Base-by-base conservation (phyloP, 805 yeast species). In the Hagleromyces aurorensis region DNA sequence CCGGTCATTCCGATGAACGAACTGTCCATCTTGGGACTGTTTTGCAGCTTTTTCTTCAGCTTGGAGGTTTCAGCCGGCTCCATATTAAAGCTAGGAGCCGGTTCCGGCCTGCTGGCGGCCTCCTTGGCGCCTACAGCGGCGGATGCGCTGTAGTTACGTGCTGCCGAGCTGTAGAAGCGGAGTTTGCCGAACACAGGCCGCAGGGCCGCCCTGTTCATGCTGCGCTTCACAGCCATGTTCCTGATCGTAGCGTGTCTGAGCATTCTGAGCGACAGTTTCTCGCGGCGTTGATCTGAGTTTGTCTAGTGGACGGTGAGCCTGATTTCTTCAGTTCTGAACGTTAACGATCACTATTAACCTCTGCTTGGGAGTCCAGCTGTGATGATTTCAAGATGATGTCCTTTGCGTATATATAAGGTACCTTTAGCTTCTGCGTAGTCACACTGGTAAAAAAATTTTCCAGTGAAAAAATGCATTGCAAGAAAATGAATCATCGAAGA, bases 1-100 rank as follows among this genome's bases (percentile, higher is more conserved):
- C 98, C 98, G n/a, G 95, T 79, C 47, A 86, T 70, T 11, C 98
- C 98, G 32, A 91, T 86, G 50, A 89, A 77, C 4, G 95, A 81
- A 49, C 80, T 87, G 50, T 82, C 93, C 78, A 78, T 71, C 34
- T 46, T 33, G 6, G 42, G 21, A 13, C 30, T 17, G 22, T 33
- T 30, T 16, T 23, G 18, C 18, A 28, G 30, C 23, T 30, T 36
- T 13, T 33, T 20, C 14, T 19, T 25, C 20, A 40, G 34, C 17
- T 37, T 38, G n/a, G 38, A 26, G 12, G 36, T 28, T 7, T 38
- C 38, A 13, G 37, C 26, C 4, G 50, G 40, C 6, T 47, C 52
- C 6, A 44, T 43, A 36, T 56, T 46, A 35, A 56, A 56, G 38
- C 59, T 50, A 25, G 59, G 59, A 12, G 61, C 57, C n/a, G 61